phyloP scores from a whole-genome alignment of 2,329 filamentous ascomycete species.

The Hymenoscyphus scutula region DNA sequence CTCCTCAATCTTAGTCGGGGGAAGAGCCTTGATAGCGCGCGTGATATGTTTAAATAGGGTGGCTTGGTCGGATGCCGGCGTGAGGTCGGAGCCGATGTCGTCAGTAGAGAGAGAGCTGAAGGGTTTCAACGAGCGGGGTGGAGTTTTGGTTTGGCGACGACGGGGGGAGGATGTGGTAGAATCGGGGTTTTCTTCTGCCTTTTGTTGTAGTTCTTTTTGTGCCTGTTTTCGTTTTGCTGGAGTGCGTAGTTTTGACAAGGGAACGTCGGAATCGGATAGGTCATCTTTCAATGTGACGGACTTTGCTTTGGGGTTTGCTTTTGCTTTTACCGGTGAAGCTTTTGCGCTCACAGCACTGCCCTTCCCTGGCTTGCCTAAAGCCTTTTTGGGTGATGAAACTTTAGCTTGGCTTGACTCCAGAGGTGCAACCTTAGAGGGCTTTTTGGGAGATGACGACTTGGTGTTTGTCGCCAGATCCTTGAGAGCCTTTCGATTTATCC shows the following conservation, averaged over 20 bases:
- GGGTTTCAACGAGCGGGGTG: conserved; percentile 19
- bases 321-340: conserved; percentile 15
- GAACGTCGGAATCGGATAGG: conserved; percentile 24
- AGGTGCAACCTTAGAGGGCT: conserved; percentile 7
- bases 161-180: conserved; percentile 37
- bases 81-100: conserved; percentile 15
- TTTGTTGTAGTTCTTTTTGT: conserved; percentile 23
- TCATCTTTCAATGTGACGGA: conserved; percentile 19
- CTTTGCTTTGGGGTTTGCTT: conserved; percentile 19
- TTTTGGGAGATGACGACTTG: conserved; percentile 9
- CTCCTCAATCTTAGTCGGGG: conserved; percentile 42
- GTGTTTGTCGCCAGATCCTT: conserved; percentile 29
- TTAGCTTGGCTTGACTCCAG: neutral
- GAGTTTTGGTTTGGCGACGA: conserved; percentile 25
- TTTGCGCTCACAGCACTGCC: conserved; percentile 21
- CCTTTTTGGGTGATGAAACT: conserved; percentile 37
- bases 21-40: conserved; percentile 50
- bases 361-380: conserved; percentile 46
- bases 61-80: conserved; percentile 43
- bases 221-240: conserved; percentile 28
- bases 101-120: conserved; percentile 9
- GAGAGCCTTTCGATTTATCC: conserved; percentile 44
- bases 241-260: conserved; percentile 29
- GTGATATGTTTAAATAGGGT: conserved; percentile 53
- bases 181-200: conserved; percentile 50